Conservation (phyloP, 1,284 basidiomycete genomes). For the Leccinum subrobustum region DNA sequence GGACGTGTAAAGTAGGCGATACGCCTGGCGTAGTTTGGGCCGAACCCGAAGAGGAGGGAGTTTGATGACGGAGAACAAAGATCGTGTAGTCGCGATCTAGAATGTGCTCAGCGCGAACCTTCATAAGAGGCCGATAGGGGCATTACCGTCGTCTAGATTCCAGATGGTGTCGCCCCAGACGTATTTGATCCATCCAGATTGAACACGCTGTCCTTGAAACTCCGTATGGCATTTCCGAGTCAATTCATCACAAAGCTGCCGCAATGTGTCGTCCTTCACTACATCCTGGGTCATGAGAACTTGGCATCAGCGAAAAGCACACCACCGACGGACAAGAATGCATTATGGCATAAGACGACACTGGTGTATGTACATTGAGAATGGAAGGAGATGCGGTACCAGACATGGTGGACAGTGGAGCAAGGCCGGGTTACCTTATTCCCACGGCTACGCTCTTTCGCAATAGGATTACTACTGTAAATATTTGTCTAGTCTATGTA, state of each 20-base stretch:
- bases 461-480: background rate
- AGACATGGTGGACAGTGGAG: background rate
- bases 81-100: conserved; percentile 79
- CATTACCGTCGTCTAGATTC: conserved; percentile 75
- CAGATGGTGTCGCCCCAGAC: conserved; percentile 70
- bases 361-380: conserved; percentile 72
- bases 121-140: background rate
- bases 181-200: conserved; percentile 79
- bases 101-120: background rate
- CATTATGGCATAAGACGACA: conserved; percentile 66
- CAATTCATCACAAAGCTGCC: conserved; percentile 64
- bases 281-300: conserved; percentile 7
- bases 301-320: background rate
- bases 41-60: conserved; percentile 35
- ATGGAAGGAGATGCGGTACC: conserved; percentile 36
- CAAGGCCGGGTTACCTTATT: background rate
- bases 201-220: conserved; percentile 57
- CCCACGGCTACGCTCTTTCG: background rate
- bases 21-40: conserved; percentile 11
- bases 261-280: conserved; percentile 68
- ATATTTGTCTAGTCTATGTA: background rate
- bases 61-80: conserved; percentile 61
- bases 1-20: conserved; percentile 61
- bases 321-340: conserved; percentile 58
- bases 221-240: conserved; percentile 58